Evolutionary conservation across 2,329 filamentous ascomycete species (phyloP).

Genomic region (Lachnellula subtilissima): DNA sequence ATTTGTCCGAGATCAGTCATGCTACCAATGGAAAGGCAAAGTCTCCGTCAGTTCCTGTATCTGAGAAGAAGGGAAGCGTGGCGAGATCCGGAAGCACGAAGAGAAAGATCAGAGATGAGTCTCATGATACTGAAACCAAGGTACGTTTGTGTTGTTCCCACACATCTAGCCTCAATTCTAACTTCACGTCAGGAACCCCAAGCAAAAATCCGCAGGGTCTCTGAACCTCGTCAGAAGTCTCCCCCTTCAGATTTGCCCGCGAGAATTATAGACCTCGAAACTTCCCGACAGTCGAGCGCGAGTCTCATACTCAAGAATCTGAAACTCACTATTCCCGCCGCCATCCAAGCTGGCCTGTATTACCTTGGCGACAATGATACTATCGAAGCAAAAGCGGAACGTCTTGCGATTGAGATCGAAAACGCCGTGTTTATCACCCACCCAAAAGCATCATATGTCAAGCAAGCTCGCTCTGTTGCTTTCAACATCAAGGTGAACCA

Average conservation of each 20-base stretch:
- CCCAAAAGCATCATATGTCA: constrained; percentile 48
- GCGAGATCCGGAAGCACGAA: constrained; percentile 44
- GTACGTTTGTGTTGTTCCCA: constrained; percentile 32
- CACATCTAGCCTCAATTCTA: constrained; percentile 1
- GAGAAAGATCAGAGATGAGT: constrained; percentile 54
- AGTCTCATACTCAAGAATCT: constrained; percentile 68
- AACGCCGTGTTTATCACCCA: constrained; percentile 59
- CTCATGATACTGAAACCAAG: constrained; percentile 48
- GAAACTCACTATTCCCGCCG: constrained; percentile 56
- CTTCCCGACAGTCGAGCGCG: constrained; percentile 62
- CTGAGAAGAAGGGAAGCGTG: constrained; percentile 34
- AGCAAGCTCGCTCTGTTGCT: constrained; percentile 69
- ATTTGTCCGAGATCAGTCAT: constrained; percentile 45
- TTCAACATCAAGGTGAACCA: constrained; percentile 89
- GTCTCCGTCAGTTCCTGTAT: constrained; percentile 22
- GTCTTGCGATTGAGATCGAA: constrained; percentile 75
- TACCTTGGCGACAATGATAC: constrained; percentile 59
- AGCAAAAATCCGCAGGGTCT: constrained; percentile 50
- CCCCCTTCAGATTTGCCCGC: constrained; percentile 42
- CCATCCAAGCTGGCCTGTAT: constrained; percentile 62
- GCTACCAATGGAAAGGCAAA: constrained; percentile 33
- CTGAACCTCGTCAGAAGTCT: constrained; percentile 35
- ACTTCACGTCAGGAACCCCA: constrained; percentile 36
- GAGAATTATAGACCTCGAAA: constrained; percentile 52
- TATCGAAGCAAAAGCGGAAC: constrained; percentile 60